Conservation (phyloP, 306 rosid genomes). For the Lablab purpureus region DNA sequence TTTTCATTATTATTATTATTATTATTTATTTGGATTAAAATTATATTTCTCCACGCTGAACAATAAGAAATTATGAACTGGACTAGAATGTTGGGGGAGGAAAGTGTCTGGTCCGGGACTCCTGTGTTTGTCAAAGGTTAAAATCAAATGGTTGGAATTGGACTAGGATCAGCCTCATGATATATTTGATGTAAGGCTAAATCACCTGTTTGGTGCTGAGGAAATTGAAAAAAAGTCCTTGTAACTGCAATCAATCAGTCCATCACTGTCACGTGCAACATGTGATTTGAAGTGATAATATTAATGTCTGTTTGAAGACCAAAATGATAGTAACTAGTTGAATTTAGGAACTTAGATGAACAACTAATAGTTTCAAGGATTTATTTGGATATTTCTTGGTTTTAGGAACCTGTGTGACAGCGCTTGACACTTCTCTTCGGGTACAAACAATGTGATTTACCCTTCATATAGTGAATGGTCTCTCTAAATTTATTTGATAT, state of each 20-base stretch:
- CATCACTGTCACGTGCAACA: neutral
- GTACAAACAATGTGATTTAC: no score
- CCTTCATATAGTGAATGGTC: no score
- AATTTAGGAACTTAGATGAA: no score
- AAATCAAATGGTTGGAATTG: constrained; percentile 10
- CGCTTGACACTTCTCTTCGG: no score
- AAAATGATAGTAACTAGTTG: no score
- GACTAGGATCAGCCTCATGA: neutral
- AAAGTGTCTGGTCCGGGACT: neutral
- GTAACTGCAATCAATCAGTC: neutral
- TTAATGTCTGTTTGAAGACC: neutral
- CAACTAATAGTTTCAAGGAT: no score
- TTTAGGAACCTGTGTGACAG: no score
- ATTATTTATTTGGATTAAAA: neutral
- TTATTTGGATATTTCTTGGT: no score
- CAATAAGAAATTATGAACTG: neutral
- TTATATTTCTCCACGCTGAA: neutral
- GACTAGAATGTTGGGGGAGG: neutral
- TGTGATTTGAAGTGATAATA: neutral
- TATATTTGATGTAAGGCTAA: neutral
- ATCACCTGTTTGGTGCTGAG: no score
- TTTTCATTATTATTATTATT: neutral
- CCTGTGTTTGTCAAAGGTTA: neutral
- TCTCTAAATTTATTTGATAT: constrained; percentile 4
- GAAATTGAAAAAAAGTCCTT: neutral